Base-by-base conservation (phyloP, 768 basidiomycete genomes). In the Astraeus odoratus region DNA sequence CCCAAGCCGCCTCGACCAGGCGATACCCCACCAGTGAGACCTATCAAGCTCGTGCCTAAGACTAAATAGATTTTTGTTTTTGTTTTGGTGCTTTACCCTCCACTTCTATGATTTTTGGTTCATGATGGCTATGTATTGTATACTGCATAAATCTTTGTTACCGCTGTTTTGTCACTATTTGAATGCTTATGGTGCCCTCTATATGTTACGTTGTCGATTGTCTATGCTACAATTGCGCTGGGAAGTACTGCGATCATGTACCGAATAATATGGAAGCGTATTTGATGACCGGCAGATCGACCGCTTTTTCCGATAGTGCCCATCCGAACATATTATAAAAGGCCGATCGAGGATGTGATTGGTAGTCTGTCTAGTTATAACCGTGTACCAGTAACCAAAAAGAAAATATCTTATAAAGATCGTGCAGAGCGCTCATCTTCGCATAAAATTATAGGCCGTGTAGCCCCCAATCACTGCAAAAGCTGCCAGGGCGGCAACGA, bases 391-490 rank as follows among this genome's bases (percentile, higher is more conserved):
- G 13, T 15, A 31, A 31, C 22, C 37, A 24, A 4, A 22, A n/a
- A 13, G 8, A 35, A 35, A 35, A 16, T 19, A 35, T 35, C 7
- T 34, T 5, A 10, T n/a, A n/a, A 13, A 24, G n/a, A 38, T 15
- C 13, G 20, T 7, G 22, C 7, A 38, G 25, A 19, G 23, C 41
- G 16, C n/a, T 42, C 45, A 65, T 6, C 68, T 67, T 43, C 69
- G 61, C 83, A 89, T 84, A 57, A 89, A 79, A 39, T 74, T 78
- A 60, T 89, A 88, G 5, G 87, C 83, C 23, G 80, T 77, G 61
- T 83, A 88, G 2, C 83, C 86, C 3, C 89, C 90, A 22, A 93
- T 62, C 42, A 86, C 49, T 8, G 91, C 95, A 62, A 98, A 88
- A 0, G 80, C 81, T 2, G 80, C 78, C 1, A 98, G 75, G 26